These are phyloP conservation scores for Zoysia pacifica DNA, from an alignment of 176 grass and related monocot species.

Conservation along the genomic window DNA sequence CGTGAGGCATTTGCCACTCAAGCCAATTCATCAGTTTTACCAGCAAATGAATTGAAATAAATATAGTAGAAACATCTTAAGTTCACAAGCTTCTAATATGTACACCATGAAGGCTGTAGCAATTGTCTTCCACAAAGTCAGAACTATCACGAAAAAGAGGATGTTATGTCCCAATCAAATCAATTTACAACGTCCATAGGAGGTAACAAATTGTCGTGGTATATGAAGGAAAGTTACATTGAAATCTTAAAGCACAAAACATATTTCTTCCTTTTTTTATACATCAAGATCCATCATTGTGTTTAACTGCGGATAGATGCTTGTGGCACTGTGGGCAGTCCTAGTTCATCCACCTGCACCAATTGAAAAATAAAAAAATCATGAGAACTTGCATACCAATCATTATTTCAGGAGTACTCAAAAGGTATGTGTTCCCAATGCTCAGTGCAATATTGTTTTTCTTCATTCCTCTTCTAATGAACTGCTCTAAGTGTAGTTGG, in stretches of 20 bases:
- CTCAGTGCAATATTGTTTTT: neutral
- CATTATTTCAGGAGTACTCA: neutral
- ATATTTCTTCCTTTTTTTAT: neutral
- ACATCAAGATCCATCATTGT: neutral
- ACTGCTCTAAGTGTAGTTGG: neutral
- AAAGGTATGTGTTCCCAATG: neutral
- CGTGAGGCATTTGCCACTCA: too few relatives aligned
- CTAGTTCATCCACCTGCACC: conserved; percentile 72
- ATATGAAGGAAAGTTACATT: neutral
- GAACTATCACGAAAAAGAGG: neutral
- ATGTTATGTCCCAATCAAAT: conserved; percentile 14
- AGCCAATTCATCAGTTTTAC: too few relatives aligned
- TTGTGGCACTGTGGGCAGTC: conserved; percentile 69
- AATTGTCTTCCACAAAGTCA: neutral
- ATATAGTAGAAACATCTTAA: neutral
- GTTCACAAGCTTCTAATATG: neutral
- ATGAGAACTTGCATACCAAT: neutral
- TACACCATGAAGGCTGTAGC: conserved; percentile 1
- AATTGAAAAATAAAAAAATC: conserved; percentile 16
- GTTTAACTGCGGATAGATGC: conserved; percentile 66
- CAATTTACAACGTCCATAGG: conserved; percentile 9
- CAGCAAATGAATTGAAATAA: neutral
- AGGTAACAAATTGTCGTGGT: neutral
- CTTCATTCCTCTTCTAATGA: neutral
- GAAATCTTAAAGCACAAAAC: conserved; percentile 1